A percentile compares a stretch with the other conserved stretches of the same genome.
phyloP scores from a whole-genome alignment of 495 filamentous ascomycete genomes.

The Aspergillus incahuasiensis region DNA sequence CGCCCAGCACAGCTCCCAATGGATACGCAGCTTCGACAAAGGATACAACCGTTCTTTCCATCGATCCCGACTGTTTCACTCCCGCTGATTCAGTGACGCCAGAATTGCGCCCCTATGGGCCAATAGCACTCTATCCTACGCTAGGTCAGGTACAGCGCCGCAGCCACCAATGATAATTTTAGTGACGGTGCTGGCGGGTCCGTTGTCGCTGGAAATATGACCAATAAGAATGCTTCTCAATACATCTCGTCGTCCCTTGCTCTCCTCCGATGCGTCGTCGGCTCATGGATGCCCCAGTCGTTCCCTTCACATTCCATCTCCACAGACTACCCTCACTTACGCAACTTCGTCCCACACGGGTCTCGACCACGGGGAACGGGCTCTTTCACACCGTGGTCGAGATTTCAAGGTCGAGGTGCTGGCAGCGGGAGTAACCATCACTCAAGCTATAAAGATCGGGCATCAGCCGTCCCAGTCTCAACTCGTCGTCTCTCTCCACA shows the following conservation, averaged over 20 bases:
- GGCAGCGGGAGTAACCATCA: background rate
- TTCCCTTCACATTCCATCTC: background rate
- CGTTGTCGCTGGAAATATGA: background rate
- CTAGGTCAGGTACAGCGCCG: constrained; percentile 2
- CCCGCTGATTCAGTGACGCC: background rate
- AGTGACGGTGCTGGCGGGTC: background rate
- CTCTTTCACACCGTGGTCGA: background rate
- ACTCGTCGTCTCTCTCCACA: background rate
- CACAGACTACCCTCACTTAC: background rate
- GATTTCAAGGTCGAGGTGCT: background rate
- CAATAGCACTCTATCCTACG: background rate
- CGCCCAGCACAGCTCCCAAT: background rate
- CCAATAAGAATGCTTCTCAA: constrained; percentile 5
- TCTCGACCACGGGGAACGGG: background rate
- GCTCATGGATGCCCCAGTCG: background rate
- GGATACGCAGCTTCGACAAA: background rate
- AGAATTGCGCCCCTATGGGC: background rate
- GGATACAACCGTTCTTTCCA: background rate
- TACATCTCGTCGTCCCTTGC: background rate
- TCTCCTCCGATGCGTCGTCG: background rate
- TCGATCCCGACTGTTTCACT: background rate
- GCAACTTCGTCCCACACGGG: background rate
- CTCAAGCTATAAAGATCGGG: background rate
- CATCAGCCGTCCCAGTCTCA: background rate
- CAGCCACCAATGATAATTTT: background rate